Evolutionary conservation across 176 grass and related monocot species (phyloP), one percentile per base, ranked within the genome.

Genomic region (Lolium perenne): DNA sequence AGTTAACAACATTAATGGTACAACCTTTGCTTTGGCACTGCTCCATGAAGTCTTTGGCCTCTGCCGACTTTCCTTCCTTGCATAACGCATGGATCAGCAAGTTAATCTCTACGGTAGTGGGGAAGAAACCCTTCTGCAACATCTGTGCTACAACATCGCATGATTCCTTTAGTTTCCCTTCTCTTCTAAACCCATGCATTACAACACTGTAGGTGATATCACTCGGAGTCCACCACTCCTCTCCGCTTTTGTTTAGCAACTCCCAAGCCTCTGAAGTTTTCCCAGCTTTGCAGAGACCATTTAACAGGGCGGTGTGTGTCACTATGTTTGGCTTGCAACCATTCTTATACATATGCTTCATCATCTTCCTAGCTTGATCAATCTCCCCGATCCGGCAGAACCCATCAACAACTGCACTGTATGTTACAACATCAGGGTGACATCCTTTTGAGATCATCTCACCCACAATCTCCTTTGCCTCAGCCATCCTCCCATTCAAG

Each of bases 191-290:
- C 38, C 96, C 96, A 80, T 98, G 96, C 91, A 98, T 95, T 7
- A 98, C 79, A 17, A 92, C 96, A 68, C 96, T 95, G 51, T 94
- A 98, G 54, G 96, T 90, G 66, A 95, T 88, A 72, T 21, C 78
- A 88, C 62, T 98, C 29, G 96, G 96, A 80, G 90, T 93, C 96
- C 96, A 98, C 93, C 93, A 98, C 22, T 98, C 96, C 59, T 92
- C 88, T 82, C 80, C 88, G 0, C 96, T 95, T 80, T 88, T 95
- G 58, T 98, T 92, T 55, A 98, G 84, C 88, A 98, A 82, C 29
- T 91, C 96, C 88, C 89, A 89, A 3, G 96, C 96, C 71, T 98
- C 93, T 4, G 79, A 88, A 71, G 96, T 89, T 71, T 87, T 95
- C 10, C 90, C 90, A 70, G 91, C 79, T 87, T 71, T 95, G 87